phyloP scores from a whole-genome alignment of 2,329 filamentous ascomycete genomes.

The Domatiomyces catenatus region DNA sequence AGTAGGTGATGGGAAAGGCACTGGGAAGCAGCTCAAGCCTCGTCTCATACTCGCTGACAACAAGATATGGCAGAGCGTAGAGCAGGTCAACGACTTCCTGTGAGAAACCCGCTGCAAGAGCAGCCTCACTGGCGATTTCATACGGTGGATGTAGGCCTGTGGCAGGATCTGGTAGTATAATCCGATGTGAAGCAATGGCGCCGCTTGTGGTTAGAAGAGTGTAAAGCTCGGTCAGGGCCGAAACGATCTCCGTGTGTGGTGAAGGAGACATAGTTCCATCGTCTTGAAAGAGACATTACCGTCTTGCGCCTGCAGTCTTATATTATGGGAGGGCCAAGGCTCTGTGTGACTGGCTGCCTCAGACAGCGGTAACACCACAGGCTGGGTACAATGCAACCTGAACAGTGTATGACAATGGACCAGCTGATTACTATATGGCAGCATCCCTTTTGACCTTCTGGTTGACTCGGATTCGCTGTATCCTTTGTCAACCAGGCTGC shows the following conservation, averaged over 20 bases:
- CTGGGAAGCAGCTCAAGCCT: neutral
- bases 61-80: neutral
- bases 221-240: too few species aligned
- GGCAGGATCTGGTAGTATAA: too few species aligned
- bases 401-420: neutral
- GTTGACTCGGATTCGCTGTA: neutral
- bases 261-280: too few species aligned
- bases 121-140: neutral
- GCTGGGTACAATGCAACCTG: neutral
- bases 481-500: neutral
- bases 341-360: neutral
- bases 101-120: neutral
- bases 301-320: too few species aligned
- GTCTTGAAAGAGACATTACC: too few species aligned
- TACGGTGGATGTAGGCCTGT: too few species aligned
- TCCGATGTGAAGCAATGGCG: too few species aligned
- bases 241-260: too few species aligned
- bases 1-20: neutral
- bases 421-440: neutral
- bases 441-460: neutral
- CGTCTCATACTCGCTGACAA: neutral
- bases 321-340: too few species aligned
- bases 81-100: neutral
- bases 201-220: too few species aligned
- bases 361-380: neutral